These are phyloP conservation scores for Pugionium cornutum DNA, from an alignment of 345 rosid genomes.

Conservation along the genomic window DNA sequence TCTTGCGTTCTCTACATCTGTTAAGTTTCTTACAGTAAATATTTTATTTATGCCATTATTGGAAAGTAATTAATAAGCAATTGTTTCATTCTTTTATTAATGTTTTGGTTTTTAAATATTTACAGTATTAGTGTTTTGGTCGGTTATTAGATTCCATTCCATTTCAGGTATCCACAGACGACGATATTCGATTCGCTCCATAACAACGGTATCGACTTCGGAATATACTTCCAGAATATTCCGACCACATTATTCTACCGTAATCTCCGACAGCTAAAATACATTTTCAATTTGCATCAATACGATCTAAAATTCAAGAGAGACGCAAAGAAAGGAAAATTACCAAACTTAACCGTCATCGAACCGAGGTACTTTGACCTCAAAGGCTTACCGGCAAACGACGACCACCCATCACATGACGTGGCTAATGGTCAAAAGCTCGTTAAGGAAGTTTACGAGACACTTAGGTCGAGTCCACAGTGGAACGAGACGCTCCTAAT, in stretches of 20 bases:
- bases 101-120: neutral
- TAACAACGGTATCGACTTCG: slow-evolving; percentile 63
- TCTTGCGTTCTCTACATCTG: too few relatives aligned
- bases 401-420: slow-evolving; percentile 95
- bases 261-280: slow-evolving; percentile 83
- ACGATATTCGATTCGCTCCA: slow-evolving; percentile 90
- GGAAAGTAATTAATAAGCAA: neutral
- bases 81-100: neutral
- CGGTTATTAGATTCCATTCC: neutral
- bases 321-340: slow-evolving; percentile 71
- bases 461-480: slow-evolving; percentile 83
- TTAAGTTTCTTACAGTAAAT: too few relatives aligned
- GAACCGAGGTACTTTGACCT: slow-evolving; percentile 92
- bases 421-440: slow-evolving; percentile 81
- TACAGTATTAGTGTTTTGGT: too few relatives aligned
- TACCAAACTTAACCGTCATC: slow-evolving; percentile 74
- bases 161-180: slow-evolving; percentile 62
- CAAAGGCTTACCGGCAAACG: slow-evolving; percentile 69
- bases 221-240: slow-evolving; percentile 75
- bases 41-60: too few relatives aligned
- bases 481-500: slow-evolving; percentile 89
- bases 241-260: slow-evolving; percentile 85
- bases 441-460: slow-evolving; percentile 85
- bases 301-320: slow-evolving; percentile 61
- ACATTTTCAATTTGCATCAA: slow-evolving; percentile 65